Conservation (phyloP, 2,329 filamentous ascomycete species). For the Acarospora socialis region DNA sequence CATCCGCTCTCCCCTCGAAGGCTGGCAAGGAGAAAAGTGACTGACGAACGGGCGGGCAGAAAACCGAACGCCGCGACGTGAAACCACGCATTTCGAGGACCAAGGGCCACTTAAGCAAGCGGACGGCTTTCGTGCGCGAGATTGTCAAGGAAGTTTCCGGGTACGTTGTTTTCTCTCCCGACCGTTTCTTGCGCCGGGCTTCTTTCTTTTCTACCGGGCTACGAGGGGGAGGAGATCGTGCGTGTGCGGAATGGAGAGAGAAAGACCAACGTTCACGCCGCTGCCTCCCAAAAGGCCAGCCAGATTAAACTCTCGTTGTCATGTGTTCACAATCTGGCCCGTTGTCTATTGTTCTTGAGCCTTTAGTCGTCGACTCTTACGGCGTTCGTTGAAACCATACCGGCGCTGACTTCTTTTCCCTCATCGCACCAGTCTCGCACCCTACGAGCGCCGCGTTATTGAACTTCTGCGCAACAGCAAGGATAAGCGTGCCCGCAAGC, state of each 20-base stretch:
- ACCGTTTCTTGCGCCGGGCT: too few species aligned
- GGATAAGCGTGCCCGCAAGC: slow-evolving; percentile 98
- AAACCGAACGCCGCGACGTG: slow-evolving; percentile 64
- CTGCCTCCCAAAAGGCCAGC: background rate
- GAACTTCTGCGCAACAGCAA: slow-evolving; percentile 98
- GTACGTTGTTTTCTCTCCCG: slow-evolving; percentile 39
- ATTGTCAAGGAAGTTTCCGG: slow-evolving; percentile 97
- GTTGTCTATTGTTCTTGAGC: too few species aligned
- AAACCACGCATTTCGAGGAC: slow-evolving; percentile 69
- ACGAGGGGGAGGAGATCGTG: too few species aligned
- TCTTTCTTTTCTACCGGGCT: too few species aligned
- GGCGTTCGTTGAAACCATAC: too few species aligned
- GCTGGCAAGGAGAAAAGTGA: background rate
- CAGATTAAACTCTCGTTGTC: background rate
- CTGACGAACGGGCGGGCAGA: slow-evolving; percentile 34
- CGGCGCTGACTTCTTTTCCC: too few species aligned
- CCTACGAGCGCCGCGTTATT: slow-evolving; percentile 97
- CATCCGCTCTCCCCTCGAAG: background rate
- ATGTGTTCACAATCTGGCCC: background rate
- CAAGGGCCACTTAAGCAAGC: slow-evolving; percentile 95
- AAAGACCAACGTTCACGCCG: background rate
- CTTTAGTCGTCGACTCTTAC: too few species aligned
- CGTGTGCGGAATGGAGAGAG: background rate
- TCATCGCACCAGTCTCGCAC: slow-evolving; percentile 72
- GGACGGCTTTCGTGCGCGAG: slow-evolving; percentile 91